These are phyloP conservation scores for Canna indica DNA, from an alignment of 176 grass and related monocot species.

Conservation along the genomic window DNA sequence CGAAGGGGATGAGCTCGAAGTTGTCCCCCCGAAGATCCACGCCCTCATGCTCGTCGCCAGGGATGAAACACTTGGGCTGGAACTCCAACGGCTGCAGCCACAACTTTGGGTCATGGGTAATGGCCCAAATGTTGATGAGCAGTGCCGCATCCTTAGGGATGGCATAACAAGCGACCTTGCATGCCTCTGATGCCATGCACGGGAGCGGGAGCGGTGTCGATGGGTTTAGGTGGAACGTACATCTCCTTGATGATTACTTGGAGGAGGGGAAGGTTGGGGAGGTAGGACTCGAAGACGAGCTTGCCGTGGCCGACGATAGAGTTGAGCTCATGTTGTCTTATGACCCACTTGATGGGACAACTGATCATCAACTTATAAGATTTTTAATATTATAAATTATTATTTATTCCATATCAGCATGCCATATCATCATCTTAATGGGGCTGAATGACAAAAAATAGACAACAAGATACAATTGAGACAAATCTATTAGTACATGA, in stretches of 20 bases:
- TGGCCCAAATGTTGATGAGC: slow-evolving; percentile 59
- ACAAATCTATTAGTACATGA: no score
- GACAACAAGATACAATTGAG: no score
- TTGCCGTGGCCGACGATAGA: slow-evolving; percentile 29
- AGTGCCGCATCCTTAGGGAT: slow-evolving; percentile 31
- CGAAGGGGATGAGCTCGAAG: slow-evolving; percentile 53
- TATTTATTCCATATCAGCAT: no score
- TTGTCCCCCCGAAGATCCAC: slow-evolving; percentile 36
- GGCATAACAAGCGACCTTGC: slow-evolving; percentile 41
- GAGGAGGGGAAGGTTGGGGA: slow-evolving; percentile 36
- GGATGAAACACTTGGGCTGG: slow-evolving; percentile 34
- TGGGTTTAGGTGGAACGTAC: slow-evolving; percentile 52
- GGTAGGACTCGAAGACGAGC: slow-evolving; percentile 38
- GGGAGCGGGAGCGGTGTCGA: slow-evolving; percentile 64
- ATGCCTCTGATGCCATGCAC: slow-evolving; percentile 30
- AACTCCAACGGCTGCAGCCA: slow-evolving; percentile 41
- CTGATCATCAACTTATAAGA: no score
- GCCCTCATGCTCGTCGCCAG: slow-evolving; percentile 11
- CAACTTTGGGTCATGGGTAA: slow-evolving; percentile 31
- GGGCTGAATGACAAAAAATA: no score
- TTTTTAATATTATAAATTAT: no score
- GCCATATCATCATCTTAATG: no score
- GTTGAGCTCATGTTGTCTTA: slow-evolving; percentile 49
- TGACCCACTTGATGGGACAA: no score
- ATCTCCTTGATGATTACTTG: slow-evolving; percentile 46